Base-by-base conservation (phyloP, 2,329 filamentous ascomycete genomes). In the Fusarium solani-melongenae region DNA sequence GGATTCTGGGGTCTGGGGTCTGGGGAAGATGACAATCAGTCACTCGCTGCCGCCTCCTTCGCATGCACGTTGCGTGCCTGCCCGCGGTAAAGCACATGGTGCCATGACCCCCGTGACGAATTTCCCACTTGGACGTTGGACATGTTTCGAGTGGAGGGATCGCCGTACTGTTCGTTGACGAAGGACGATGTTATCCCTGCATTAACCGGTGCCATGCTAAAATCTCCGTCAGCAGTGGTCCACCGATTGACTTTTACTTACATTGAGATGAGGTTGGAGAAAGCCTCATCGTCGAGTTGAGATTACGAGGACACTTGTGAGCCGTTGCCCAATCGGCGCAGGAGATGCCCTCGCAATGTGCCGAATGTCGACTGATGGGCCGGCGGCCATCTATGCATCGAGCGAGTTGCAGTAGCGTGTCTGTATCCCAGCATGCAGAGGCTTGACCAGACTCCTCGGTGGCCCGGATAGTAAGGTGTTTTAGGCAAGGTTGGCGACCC, bases 181-280 rank as follows among this genome's bases (percentile, higher is more conserved):
- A 55, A 39, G 49, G 17, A 63, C 33, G 58, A 63, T 53, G 14
- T 31, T 33, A 63, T 34, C 27, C 24, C 70, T 73, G 67, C 71
- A 77, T 71, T 64, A 72, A 68, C 67, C 61, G 56, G 68, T 59
- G 39, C 53, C 34, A 38, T 60, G 38, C 29, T 38, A 73, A 51
- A 64, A 46, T 31, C 33, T 61, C 61, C 46, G 33, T 34, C 29
- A 55, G 15, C 29, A 63, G 38, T 22, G 57, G 14, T 57, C 61
- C 44, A 56, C 36, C 12, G 49, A 11, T 53, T 33, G 24, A 46
- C 34, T 63, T 31, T 17, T 33, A n/a, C 44, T 33, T 24, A 57
- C 22, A 53, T 41, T 24, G 31, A 33, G 24, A 24, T 27, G 33
- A 61, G 41, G 41, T 38, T 46, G 44, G 36, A 27, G 59, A 64